phyloP scores from a whole-genome alignment of 352 stramenopile genomes.

The Pelagophyceae sp. region DNA sequence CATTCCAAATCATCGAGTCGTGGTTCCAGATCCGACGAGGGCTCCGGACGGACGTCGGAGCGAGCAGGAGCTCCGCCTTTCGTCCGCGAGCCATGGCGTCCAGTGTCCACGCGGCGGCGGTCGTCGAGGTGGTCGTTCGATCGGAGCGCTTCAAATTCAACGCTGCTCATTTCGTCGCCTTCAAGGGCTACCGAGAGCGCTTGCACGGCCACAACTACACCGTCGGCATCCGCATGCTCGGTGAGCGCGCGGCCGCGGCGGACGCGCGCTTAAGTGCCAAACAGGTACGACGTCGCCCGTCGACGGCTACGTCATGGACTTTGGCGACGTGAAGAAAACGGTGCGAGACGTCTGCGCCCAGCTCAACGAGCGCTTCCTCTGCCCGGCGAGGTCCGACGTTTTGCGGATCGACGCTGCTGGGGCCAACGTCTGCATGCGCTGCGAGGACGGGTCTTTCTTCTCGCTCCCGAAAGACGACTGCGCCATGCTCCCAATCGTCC shows the following conservation, averaged over 20 bases:
- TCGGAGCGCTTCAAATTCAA: slow-evolving; percentile 76
- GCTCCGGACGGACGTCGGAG: too few species aligned
- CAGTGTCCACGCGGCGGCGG: not conserved
- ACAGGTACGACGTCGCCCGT: slow-evolving; percentile 52
- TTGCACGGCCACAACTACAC: slow-evolving; percentile 96
- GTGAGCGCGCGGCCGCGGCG: slow-evolving; percentile 14
- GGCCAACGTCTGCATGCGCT: slow-evolving; percentile 73
- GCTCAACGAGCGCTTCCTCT: slow-evolving; percentile 93
- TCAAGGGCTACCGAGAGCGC: slow-evolving; percentile 79
- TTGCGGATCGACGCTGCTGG: slow-evolving; percentile 66
- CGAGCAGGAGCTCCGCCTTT: too few species aligned
- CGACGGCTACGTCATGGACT: slow-evolving; percentile 95
- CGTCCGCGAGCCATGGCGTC: not conserved
- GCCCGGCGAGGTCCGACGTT: slow-evolving; percentile 83
- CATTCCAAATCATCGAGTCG: too few species aligned
- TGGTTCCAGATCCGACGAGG: too few species aligned
- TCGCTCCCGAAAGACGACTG: slow-evolving; percentile 87
- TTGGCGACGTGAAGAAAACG: slow-evolving; percentile 93
- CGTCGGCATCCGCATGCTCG: slow-evolving; percentile 66
- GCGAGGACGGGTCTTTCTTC: slow-evolving; percentile 87
- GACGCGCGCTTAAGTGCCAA: slow-evolving; percentile 39
- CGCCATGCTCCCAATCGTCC: slow-evolving; percentile 85
- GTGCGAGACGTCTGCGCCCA: slow-evolving; percentile 83
- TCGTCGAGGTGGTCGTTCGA: slow-evolving; percentile 41
- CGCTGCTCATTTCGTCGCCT: slow-evolving; percentile 67